Evolutionary conservation across 2,329 filamentous ascomycete genomes (phyloP), one percentile per base, ranked within the genome.

Genomic region (Pochonia chlamydosporia): DNA sequence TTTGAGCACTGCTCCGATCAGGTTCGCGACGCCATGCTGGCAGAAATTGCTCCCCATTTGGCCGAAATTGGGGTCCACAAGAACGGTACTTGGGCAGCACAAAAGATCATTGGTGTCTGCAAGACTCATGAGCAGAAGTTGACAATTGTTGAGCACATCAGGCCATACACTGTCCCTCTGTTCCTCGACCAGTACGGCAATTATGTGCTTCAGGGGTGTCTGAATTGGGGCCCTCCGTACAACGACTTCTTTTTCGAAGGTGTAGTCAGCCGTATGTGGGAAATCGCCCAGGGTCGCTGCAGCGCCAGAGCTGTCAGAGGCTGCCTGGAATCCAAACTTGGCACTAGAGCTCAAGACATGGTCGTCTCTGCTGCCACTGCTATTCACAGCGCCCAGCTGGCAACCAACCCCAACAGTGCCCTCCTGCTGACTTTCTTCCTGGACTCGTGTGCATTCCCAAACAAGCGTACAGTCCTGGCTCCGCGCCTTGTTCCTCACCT

Each of bases 181-280:
- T 97, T 99, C 77, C 76, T 97, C 31, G 93, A 99, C 61, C 93
- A 99, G 63, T 99, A 95, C 59, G 93, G 93, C 63, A 99, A 99
- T 71, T 99, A 99, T 59, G 93, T 99, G 47, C 79, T 97, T 57
- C 93, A 99, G 68, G 93, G 93, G 58, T 97, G 92, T 64, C 77
- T 99, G 54, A 90, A 95, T 57, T 99, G 96, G 61, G 87, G 87
- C 13, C 72, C 85, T 25, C 89, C 91, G 1, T 89, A 84, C 71
- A 97, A 95, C 61, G 85, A 96, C 66, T 97, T 95, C 70, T 96
- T 99, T 63, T 99, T 99, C 58, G 93, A 97, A 70, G 89, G 88
- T 3, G 97, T 97, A 92, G 77, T 97, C 46, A 88, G 84, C 68
- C 84, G 85, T 56, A 88, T 97, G 73, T 96, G 91, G 91, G 89